phyloP scores from a whole-genome alignment of 768 basidiomycete genomes.

The Rhizopogon vesiculosus region DNA sequence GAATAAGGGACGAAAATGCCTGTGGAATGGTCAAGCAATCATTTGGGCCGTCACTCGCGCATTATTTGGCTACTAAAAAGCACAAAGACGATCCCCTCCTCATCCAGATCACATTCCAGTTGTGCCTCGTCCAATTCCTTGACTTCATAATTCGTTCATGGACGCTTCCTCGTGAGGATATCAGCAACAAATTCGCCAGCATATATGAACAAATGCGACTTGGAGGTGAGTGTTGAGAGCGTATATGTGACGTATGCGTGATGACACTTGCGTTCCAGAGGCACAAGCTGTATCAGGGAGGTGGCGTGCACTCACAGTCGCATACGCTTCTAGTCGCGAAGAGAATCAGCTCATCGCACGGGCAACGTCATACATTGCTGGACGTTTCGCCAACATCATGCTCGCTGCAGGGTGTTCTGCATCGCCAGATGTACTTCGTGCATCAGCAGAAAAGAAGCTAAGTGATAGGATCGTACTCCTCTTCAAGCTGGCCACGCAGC shows the following conservation, averaged over 20 bases:
- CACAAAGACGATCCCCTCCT: conserved; percentile 30
- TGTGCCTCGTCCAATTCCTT: conserved; percentile 20
- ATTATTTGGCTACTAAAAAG: conserved; percentile 24
- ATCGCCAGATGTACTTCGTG: conserved; percentile 21
- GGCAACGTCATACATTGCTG: neutral
- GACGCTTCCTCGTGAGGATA: conserved; percentile 21
- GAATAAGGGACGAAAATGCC: conserved; percentile 16
- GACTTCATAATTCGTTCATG: conserved; percentile 22
- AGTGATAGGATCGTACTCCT: conserved; percentile 31
- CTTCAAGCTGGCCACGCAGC: conserved; percentile 33
- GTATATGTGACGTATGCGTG: neutral
- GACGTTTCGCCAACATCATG: neutral
- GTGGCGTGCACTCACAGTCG: conserved; percentile 40
- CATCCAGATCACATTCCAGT: conserved; percentile 32
- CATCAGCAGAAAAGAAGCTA: conserved; percentile 33
- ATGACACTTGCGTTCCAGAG: conserved; percentile 20
- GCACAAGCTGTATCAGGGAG: conserved; percentile 41
- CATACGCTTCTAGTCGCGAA: conserved; percentile 15
- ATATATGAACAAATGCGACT: conserved; percentile 32
- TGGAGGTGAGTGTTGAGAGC: conserved; percentile 25
- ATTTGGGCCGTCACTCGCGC: conserved; percentile 17
- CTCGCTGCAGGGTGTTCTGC: conserved; percentile 3
- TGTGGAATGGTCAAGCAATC: conserved; percentile 8
- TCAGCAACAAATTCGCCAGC: conserved; percentile 13
- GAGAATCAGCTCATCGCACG: neutral